Conservation (phyloP, 2,329 filamentous ascomycete species). For the Claviceps sp. region DNA sequence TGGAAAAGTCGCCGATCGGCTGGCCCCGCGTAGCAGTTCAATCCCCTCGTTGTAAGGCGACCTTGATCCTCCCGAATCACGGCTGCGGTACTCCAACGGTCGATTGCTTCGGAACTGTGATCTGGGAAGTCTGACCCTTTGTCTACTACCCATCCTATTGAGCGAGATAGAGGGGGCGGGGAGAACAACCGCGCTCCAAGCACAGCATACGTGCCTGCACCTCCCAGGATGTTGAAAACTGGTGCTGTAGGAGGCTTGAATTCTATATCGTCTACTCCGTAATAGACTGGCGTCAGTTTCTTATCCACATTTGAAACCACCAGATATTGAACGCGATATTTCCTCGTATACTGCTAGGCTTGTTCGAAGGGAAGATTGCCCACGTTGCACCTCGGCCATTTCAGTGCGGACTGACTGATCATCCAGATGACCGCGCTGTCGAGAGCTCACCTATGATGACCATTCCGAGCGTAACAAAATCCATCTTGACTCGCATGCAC, state of each 20-base stretch:
- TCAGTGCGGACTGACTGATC: not conserved
- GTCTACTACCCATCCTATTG: slow-evolving; percentile 85
- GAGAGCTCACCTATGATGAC: slow-evolving; percentile 53
- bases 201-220: slow-evolving; percentile 75
- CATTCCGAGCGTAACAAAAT: slow-evolving; percentile 61
- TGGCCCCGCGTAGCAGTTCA: slow-evolving; percentile 74
- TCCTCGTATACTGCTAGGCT: not conserved
- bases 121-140: slow-evolving; percentile 75
- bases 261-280: slow-evolving; percentile 68
- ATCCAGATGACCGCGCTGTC: not conserved
- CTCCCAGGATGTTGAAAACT: slow-evolving; percentile 68
- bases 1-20: slow-evolving; percentile 64
- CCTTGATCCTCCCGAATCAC: slow-evolving; percentile 51
- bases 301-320: not conserved
- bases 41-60: slow-evolving; percentile 73
- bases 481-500: slow-evolving; percentile 20
- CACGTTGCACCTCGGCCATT: not conserved
- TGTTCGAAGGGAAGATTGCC: not conserved
- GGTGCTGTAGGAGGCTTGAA: slow-evolving; percentile 57
- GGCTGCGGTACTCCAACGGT: slow-evolving; percentile 63
- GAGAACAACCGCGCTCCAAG: slow-evolving; percentile 83
- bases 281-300: slow-evolving; percentile 6
- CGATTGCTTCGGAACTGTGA: slow-evolving; percentile 48
- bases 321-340: not conserved
- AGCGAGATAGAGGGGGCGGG: slow-evolving; percentile 47